Percentiles rank a stretch among this genome's conserved stretches.
Evolutionary conservation across 345 rosid species (phyloP).

Genomic region (Cochlearia excelsa): DNA sequence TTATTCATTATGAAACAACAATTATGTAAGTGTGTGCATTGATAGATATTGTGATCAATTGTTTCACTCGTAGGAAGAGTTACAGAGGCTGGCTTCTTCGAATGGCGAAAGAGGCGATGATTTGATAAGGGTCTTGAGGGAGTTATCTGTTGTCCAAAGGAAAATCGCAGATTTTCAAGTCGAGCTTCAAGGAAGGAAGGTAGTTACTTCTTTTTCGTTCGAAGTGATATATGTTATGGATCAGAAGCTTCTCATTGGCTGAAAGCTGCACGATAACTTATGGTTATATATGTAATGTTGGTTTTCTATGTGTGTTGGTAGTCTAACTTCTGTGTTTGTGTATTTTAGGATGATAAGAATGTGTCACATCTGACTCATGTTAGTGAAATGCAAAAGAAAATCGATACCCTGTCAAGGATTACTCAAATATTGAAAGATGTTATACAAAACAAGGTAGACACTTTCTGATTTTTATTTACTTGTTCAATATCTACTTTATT

Average conservation of each 20-base stretch:
- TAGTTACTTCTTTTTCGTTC: conserved; percentile 26
- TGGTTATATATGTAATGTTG: neutral
- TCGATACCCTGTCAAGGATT: conserved; percentile 81
- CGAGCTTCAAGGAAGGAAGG: conserved; percentile 99
- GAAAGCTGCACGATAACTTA: neutral
- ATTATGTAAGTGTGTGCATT: neutral
- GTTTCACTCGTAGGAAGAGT: conserved; percentile 44
- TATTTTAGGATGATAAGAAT: conserved; percentile 80
- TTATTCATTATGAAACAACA: neutral
- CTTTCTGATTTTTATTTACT: neutral
- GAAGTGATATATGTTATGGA: neutral
- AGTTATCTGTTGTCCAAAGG: conserved; percentile 81
- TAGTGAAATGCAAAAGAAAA: conserved; percentile 94
- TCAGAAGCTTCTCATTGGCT: neutral
- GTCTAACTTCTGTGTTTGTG: conserved; percentile 1
- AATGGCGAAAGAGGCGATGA: conserved; percentile 78
- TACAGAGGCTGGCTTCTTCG: conserved; percentile 52
- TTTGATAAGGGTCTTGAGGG: conserved; percentile 73
- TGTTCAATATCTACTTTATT: neutral
- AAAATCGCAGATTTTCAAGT: conserved; percentile 95
- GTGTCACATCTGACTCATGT: conserved; percentile 95
- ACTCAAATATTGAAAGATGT: conserved; percentile 90
- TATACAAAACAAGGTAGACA: conserved; percentile 89
- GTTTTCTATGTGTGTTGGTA: conserved; percentile 3
- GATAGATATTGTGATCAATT: conserved; percentile 1